Conservation (phyloP, 139 green algal species). For the Zygnema circumcarinatum region DNA sequence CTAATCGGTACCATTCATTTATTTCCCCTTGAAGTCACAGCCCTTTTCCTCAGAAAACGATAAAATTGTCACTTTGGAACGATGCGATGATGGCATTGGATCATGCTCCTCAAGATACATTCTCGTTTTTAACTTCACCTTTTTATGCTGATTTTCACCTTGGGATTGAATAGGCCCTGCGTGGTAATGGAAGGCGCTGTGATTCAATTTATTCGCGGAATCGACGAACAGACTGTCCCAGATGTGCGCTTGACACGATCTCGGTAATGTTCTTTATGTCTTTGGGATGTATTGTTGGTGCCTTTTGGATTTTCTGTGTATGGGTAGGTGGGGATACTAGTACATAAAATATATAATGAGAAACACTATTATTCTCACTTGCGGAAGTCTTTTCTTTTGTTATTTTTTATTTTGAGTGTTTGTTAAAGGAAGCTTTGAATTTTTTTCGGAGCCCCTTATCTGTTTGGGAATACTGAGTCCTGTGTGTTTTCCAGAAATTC, state of each 20-base stretch:
- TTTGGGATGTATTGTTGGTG: no score
- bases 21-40: neutral
- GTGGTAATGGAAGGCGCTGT: slow-evolving; percentile 29
- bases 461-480: no score
- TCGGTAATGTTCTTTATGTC: neutral
- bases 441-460: no score
- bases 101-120: neutral
- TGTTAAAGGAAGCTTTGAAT: no score
- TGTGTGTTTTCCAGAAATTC: no score
- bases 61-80: neutral
- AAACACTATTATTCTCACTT: no score
- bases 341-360: no score
- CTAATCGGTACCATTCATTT: neutral
- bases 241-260: neutral
- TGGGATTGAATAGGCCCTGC: neutral
- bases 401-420: no score
- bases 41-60: neutral
- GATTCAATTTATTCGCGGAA: slow-evolving; percentile 18
- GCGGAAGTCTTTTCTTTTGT: no score
- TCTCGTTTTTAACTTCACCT: neutral
- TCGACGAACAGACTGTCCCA: slow-evolving; percentile 18
- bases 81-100: neutral
- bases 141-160: neutral
- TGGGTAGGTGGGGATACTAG: no score
- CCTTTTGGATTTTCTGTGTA: no score